Conservation (phyloP, 257 asterid species). For the Solanum stenotomum region DNA sequence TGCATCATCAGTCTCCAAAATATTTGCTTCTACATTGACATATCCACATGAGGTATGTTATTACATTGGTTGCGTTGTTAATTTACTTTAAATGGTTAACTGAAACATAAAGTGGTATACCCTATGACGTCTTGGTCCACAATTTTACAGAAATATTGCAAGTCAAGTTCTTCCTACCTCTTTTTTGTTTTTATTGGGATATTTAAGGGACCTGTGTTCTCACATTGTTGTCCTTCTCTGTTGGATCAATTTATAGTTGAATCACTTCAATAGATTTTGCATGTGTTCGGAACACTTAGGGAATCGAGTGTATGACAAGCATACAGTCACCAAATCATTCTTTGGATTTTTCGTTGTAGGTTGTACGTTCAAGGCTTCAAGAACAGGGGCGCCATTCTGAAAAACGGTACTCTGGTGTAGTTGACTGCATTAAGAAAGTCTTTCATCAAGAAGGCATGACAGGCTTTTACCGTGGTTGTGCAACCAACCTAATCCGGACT, state of each 20-base stretch:
- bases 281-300: neutral
- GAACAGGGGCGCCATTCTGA: slow-evolving; percentile 96
- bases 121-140: neutral
- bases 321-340: neutral
- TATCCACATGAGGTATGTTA: slow-evolving; percentile 83
- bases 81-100: neutral
- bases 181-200: neutral
- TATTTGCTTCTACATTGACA: slow-evolving; percentile 89
- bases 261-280: neutral
- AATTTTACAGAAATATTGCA: neutral
- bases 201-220: neutral
- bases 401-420: slow-evolving; percentile 75
- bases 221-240: neutral
- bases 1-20: slow-evolving; percentile 88
- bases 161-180: neutral
- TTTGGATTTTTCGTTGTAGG: slow-evolving; percentile 31
- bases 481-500: slow-evolving; percentile 79
- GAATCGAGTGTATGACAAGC: neutral
- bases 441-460: slow-evolving; percentile 65
- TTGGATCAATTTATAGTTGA: neutral
- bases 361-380: slow-evolving; percentile 94
- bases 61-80: neutral
- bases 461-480: slow-evolving; percentile 94
- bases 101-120: neutral
- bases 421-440: slow-evolving; percentile 73